Base-by-base conservation (phyloP, 2,329 filamentous ascomycete genomes). In the Dichotomopilus funicola region DNA sequence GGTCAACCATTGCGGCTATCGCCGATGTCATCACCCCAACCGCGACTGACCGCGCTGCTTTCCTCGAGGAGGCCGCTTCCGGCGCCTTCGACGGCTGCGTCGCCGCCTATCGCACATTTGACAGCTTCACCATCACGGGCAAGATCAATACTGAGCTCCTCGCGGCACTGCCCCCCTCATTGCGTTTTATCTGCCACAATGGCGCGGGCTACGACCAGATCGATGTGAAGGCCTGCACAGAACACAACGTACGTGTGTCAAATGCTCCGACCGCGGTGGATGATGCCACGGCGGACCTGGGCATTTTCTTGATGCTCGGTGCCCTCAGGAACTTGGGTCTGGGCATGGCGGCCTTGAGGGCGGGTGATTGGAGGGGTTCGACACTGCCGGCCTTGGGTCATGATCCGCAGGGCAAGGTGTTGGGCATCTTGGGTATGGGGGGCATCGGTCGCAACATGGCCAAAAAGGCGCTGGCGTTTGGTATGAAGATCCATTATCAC, bases 191-290 rank as follows among this genome's bases (percentile, higher is more conserved):
- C 61, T 82, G 78, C 64, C 82, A 85, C 67, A 83, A 83, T 62
- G 81, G 88, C 59, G 88, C 90, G 54, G 91, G 91, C 40, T 95
- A 95, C 71, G 90, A 95, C 70, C 86, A 91, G 69, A 77, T 95
- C 60, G 85, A 91, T 68, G 76, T 91, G 7, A 69, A 79, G 47
- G 86, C 87, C 41, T 92, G 88, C 74, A 86, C 83, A 8, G 74
- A 75, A 1, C 82, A 82, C 52, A 75, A 75, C 31, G 79, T 95
- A 61, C 78, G 75, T 43, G 87, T 95, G 37, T 90, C 88, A 61
- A 94, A 95, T 70, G 86, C 87, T 1, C 90, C 89, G n/a, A 85
- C 81, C 0, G 86, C 87, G 34, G 87, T 91, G 44, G 85, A 94
- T 69, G 87, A 94, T 68, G 83, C 89, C 40, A 95, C 90, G 0